Conservation (phyloP, 2,329 filamentous ascomycete species). For the Pestalotiopsis sp. region DNA sequence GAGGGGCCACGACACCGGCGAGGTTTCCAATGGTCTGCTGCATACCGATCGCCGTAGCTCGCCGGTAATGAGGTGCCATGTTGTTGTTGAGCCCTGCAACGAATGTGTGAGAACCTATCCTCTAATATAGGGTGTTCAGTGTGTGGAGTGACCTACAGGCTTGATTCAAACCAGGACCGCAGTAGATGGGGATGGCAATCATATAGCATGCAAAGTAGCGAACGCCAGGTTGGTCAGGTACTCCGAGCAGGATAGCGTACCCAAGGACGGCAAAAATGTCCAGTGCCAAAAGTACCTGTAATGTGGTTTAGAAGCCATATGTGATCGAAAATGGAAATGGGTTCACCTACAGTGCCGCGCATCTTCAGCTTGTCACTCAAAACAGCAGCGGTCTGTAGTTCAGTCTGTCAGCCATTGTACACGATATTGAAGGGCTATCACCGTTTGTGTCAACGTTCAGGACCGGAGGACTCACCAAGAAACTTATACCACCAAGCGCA, state of each 20-base stretch:
- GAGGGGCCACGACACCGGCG: conserved; percentile 65
- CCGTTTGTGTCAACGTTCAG: not conserved
- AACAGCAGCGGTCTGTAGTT: not conserved
- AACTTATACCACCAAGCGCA: conserved; percentile 62
- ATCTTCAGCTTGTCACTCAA: not conserved
- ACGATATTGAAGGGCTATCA: too few species aligned
- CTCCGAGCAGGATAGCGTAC: conserved; percentile 63
- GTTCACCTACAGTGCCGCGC: not conserved
- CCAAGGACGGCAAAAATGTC: conserved; percentile 55
- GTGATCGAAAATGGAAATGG: not conserved
- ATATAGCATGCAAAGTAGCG: conserved; percentile 66
- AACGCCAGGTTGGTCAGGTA: conserved; percentile 49
- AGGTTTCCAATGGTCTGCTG: conserved; percentile 65
- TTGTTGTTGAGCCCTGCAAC: conserved; percentile 49
- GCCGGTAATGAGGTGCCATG: conserved; percentile 65
- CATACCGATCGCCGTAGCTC: conserved; percentile 63
- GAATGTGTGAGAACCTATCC: not conserved
- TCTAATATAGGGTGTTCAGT: not conserved
- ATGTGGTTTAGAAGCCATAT: conserved; percentile 40
- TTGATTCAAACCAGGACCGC: conserved; percentile 36
- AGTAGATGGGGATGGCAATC: conserved; percentile 63
- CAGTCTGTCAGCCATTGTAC: not conserved
- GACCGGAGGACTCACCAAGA: conserved; percentile 56
- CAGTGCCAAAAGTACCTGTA: conserved; percentile 61
- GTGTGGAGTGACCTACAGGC: conserved; percentile 26